Base-by-base conservation (phyloP, 129 eudicot species). In the Tagetes patula region DNA sequence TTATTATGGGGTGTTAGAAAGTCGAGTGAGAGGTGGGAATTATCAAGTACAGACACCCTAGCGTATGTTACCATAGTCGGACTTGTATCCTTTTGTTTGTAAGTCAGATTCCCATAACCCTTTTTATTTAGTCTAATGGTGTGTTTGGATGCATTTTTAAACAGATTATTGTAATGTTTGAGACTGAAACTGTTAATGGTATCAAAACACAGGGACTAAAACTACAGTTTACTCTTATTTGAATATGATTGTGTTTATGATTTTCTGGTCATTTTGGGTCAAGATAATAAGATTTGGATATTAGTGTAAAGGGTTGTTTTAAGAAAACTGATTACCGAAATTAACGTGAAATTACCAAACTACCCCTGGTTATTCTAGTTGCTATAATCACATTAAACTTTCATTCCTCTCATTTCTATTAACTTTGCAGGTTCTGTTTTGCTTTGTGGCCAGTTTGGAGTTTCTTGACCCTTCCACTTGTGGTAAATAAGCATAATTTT, bases 401-500 rank as follows among this genome's bases (percentile, higher is more conserved):
- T n/a, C 6, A 47, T 62, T 72, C 71, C 36, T 14, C 59, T 62
- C 6, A 42, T 42, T 62, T 31, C 10, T 20, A 7, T 33, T 53
- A 54, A 38, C 39, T 30, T 64, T 81, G 75, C 92, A 91, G 97
- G 71, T 91, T 91, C 76, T 84, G 81, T 42, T 84, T 81, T 83
- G 89, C 97, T 40, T 75, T 91, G 81, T 91, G 97, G 97, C 97
- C 97, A 49, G 84, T 91, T 38, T 91, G 97, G 97, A 88, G 92
- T 83, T 84, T 91, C 84, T 82, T 91, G 90, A 84, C 92, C 86
- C 86, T 91, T 73, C 97, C 97, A 46, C 96, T 91, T 70, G 90
- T 88, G 95, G 95, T 91, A 84, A 34, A 14, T 9, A 36, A 79
- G 45, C 50, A 13, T n/a, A 11, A 7, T 65, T 5, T 6, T n/a